A percentile compares a stretch with the other conserved stretches of the same genome.
phyloP scores from a whole-genome alignment of 768 basidiomycete genomes.

The Pisolithus microcarpus region DNA sequence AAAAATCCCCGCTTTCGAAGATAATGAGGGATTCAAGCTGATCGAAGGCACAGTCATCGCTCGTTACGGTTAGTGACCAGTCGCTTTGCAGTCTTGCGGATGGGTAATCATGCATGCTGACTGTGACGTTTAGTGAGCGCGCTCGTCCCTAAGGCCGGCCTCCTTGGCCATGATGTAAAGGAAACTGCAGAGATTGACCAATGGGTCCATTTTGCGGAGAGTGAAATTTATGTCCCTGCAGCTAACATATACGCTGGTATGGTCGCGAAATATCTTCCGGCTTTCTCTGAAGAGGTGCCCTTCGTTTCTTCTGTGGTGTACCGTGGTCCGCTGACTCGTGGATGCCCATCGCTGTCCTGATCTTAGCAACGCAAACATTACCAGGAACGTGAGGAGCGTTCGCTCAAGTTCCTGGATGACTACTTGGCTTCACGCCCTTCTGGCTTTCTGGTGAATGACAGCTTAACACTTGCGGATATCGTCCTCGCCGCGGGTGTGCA shows the following conservation, averaged over 20 bases:
- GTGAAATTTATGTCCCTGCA: slow-evolving; percentile 5
- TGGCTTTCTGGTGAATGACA: neutral
- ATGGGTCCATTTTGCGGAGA: slow-evolving; percentile 16
- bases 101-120: neutral
- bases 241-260: neutral
- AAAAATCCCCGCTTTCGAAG: slow-evolving; percentile 16
- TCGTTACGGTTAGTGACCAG: slow-evolving; percentile 5
- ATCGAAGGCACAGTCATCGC: slow-evolving; percentile 12
- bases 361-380: neutral
- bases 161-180: slow-evolving; percentile 10
- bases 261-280: neutral
- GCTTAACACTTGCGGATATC: neutral
- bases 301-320: too few relatives aligned
- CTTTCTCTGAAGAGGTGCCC: neutral
- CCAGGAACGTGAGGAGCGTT: neutral
- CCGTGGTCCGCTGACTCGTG: neutral
- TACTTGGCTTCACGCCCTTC: neutral
- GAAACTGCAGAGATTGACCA: slow-evolving; percentile 12
- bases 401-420: neutral
- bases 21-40: slow-evolving; percentile 11
- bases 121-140: slow-evolving; percentile 5
- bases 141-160: slow-evolving; percentile 5
- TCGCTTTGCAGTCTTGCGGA: neutral
- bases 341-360: neutral
- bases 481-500: neutral